A percentile compares a stretch with the other conserved stretches of the same genome.
Conservation (phyloP, 257 asterid genomes). For the Solanum tarapatanum region DNA sequence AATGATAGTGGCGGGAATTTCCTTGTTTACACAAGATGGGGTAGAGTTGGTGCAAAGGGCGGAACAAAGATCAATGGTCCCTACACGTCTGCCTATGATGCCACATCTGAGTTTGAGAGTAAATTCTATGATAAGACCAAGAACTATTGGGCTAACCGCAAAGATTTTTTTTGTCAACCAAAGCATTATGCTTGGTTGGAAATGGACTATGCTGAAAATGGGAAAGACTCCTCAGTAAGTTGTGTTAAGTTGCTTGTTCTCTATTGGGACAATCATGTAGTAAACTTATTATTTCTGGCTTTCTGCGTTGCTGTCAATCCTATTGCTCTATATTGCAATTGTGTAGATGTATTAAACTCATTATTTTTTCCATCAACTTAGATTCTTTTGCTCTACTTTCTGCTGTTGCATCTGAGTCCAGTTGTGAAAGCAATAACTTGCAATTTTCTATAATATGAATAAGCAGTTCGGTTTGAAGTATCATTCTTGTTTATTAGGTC, state of each 20-base stretch:
- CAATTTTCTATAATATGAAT: background rate
- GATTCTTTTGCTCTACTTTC: background rate
- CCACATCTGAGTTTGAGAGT: conserved; percentile 49
- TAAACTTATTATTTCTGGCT: background rate
- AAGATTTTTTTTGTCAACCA: conserved; percentile 44
- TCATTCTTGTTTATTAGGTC: conserved; percentile 22
- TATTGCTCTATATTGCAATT: background rate
- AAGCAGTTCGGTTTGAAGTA: background rate
- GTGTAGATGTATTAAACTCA: background rate
- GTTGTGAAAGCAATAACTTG: background rate
- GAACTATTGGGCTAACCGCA: conserved; percentile 56
- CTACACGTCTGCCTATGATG: conserved; percentile 34
- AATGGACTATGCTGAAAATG: conserved; percentile 75
- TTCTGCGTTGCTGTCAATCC: background rate
- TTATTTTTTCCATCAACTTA: background rate
- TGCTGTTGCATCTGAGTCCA: conserved; percentile 1
- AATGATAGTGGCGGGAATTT: conserved; percentile 65
- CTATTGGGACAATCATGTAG: conserved; percentile 2
- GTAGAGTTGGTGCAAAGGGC: conserved; percentile 94
- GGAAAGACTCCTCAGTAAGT: conserved; percentile 50
- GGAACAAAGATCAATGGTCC: conserved; percentile 63
- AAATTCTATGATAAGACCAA: conserved; percentile 69
- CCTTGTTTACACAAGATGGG: conserved; percentile 83
- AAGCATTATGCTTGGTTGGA: conserved; percentile 73
- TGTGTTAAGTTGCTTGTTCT: conserved; percentile 1